Conservation (phyloP, 2,329 filamentous ascomycete species). For the Oidium heveae region DNA sequence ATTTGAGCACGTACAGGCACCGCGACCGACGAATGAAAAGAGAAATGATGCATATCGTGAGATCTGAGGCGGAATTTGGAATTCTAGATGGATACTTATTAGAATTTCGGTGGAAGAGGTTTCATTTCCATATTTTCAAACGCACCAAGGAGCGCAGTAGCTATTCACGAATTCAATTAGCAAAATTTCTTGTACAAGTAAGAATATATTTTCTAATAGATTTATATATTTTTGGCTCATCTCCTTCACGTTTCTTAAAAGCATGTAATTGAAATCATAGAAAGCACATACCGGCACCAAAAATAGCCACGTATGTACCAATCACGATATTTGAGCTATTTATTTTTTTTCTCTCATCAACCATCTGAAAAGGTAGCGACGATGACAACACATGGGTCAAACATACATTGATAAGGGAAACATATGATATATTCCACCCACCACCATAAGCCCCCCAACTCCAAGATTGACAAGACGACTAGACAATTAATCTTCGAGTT, state of each 20-base stretch:
- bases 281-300: conserved; percentile 46
- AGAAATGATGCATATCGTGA: conserved; percentile 90
- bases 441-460: conserved; percentile 63
- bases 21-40: conserved; percentile 90
- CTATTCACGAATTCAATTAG: conserved; percentile 17
- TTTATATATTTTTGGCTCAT: too few species aligned
- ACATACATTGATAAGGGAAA: conserved; percentile 35
- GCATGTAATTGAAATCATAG: not conserved
- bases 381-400: not conserved
- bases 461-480: conserved; percentile 90
- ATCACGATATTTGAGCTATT: conserved; percentile 47
- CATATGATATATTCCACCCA: conserved; percentile 58
- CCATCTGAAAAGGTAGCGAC: too few species aligned
- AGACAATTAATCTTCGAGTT: conserved; percentile 6
- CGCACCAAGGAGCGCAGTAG: conserved; percentile 38
- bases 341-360: too few species aligned
- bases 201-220: too few species aligned
- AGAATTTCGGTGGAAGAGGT: too few species aligned
- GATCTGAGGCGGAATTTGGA: conserved; percentile 82
- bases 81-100: conserved; percentile 28
- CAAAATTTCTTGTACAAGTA: not conserved
- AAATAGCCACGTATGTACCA: conserved; percentile 70
- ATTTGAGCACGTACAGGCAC: conserved; percentile 46
- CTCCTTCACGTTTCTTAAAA: too few species aligned
- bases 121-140: not conserved